phyloP scores from a whole-genome alignment of 345 rosid species.

The Eucalyptus erythrocorys region DNA sequence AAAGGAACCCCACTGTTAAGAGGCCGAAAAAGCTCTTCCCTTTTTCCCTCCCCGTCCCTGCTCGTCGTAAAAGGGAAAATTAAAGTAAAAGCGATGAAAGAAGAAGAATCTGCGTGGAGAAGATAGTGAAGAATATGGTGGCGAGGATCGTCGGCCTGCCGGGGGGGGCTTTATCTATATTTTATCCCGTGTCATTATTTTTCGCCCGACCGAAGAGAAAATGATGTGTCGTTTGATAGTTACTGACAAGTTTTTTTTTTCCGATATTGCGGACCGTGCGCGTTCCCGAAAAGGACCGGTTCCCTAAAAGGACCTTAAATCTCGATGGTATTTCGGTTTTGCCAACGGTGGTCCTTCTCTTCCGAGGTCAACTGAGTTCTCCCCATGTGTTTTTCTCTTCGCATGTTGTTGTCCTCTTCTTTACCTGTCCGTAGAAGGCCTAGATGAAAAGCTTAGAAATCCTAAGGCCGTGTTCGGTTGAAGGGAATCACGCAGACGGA shows the following conservation, averaged over 20 bases:
- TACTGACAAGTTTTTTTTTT: neutral
- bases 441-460: neutral
- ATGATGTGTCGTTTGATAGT: neutral
- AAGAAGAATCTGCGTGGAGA: neutral
- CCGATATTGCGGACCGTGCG: neutral
- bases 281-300: neutral
- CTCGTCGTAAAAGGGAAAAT: neutral
- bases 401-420: neutral
- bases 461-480: neutral
- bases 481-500: neutral
- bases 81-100: slow-evolving; percentile 4
- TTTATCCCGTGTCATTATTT: neutral
- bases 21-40: neutral
- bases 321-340: neutral
- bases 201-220: neutral
- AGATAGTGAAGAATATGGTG: slow-evolving; percentile 26
- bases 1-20: neutral
- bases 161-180: slow-evolving; percentile 26
- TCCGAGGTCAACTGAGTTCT: neutral
- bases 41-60: neutral
- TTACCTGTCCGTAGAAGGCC: neutral
- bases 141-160: slow-evolving; percentile 37
- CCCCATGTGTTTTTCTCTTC: neutral
- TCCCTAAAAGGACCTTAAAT: neutral
- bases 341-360: neutral